Percentiles rank a stretch among this genome's conserved stretches.
These are phyloP conservation scores for Orychophragmus violaceus DNA, from an alignment of 345 rosid species.

Conservation along the genomic window DNA sequence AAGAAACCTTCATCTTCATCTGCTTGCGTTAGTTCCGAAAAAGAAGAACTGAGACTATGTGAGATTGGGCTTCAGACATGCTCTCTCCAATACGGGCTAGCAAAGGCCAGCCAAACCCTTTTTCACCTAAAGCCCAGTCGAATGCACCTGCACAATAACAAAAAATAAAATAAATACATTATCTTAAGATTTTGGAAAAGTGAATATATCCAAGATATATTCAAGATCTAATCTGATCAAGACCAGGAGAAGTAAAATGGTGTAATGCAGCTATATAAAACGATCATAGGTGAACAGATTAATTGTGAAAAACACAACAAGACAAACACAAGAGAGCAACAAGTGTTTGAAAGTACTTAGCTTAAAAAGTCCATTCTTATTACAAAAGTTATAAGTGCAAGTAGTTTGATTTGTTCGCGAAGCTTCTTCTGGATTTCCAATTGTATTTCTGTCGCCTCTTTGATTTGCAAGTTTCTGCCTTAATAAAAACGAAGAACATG, in stretches of 20 bases:
- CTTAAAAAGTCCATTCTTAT: too few species aligned
- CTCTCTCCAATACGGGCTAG: conserved; percentile 33
- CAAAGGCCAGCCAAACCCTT: conserved; percentile 21
- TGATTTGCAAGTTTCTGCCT: not conserved
- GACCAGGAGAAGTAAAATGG: too few species aligned
- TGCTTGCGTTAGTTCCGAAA: conserved; percentile 26
- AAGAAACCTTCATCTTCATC: conserved; percentile 2
- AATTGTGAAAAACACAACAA: too few species aligned
- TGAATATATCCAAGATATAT: too few species aligned
- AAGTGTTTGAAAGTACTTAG: too few species aligned
- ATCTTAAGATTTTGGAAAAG: too few species aligned
- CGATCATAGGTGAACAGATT: too few species aligned
- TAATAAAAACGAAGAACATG: not conserved
- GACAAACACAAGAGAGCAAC: too few species aligned
- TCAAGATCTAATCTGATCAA: too few species aligned
- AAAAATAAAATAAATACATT: too few species aligned
- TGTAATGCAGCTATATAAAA: too few species aligned
- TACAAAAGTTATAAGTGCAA: not conserved
- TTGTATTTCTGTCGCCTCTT: not conserved
- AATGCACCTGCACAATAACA: too few species aligned
- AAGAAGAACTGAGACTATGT: conserved; percentile 43
- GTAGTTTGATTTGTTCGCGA: not conserved
- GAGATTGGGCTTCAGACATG: conserved; percentile 53
- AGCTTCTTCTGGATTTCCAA: not conserved
- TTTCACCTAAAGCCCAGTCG: not conserved